phyloP scores from a whole-genome alignment of 768 basidiomycete species.

The Scleroderma citrinum region DNA sequence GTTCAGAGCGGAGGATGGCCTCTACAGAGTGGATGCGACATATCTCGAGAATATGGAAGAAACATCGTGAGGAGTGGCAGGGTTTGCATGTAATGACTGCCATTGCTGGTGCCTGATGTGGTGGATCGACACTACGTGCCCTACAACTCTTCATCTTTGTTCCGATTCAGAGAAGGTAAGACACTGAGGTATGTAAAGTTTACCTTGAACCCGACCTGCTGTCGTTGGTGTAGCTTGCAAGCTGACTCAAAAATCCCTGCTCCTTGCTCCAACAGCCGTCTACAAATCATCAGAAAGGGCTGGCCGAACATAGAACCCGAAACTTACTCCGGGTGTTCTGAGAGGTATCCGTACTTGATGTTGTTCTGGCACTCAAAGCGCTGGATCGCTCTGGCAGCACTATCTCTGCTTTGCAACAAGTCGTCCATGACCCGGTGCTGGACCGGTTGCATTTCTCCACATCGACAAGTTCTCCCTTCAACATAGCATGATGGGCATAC shows the following conservation, averaged over 20 bases:
- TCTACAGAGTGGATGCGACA: slow-evolving; percentile 34
- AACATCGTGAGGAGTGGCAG: slow-evolving; percentile 35
- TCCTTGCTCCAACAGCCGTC: slow-evolving; percentile 15
- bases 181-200: neutral
- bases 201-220: slow-evolving; percentile 12
- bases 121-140: neutral
- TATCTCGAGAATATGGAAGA: slow-evolving; percentile 28
- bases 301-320: neutral
- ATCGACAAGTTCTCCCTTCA: slow-evolving; percentile 71
- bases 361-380: slow-evolving; percentile 8
- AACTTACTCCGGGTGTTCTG: slow-evolving; percentile 17
- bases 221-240: slow-evolving; percentile 18
- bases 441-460: slow-evolving; percentile 52
- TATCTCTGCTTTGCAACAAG: slow-evolving; percentile 40
- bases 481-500: slow-evolving; percentile 70
- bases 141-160: slow-evolving; percentile 19
- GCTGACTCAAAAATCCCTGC: slow-evolving; percentile 31
- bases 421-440: slow-evolving; percentile 49
- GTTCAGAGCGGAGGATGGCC: slow-evolving; percentile 23
- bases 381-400: slow-evolving; percentile 27
- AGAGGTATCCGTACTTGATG: slow-evolving; percentile 9
- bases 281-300: slow-evolving; percentile 15
- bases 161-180: slow-evolving; percentile 1
- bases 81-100: slow-evolving; percentile 29
- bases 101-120: slow-evolving; percentile 13